These are phyloP conservation scores for Paramecium pentaurelia DNA, from an alignment of 73 alveolate species.

Conservation along the genomic window DNA sequence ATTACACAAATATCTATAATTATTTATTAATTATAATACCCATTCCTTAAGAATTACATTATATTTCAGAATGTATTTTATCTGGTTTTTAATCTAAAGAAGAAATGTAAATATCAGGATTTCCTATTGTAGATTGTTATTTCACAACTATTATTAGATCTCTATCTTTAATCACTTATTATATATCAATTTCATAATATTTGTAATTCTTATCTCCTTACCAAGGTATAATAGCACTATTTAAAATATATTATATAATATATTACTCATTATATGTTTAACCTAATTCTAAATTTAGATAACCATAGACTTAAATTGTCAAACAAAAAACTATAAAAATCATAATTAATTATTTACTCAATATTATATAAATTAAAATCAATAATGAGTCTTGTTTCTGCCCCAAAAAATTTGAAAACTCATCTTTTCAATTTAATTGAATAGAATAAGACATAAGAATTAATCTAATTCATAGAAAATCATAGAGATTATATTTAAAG, in stretches of 20 bases:
- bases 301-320: background rate
- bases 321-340: background rate
- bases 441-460: background rate
- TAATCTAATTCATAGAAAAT: slow-evolving; percentile 8
- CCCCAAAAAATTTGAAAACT: slow-evolving; percentile 22
- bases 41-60: background rate
- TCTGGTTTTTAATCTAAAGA: background rate
- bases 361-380: background rate
- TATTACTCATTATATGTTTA: background rate
- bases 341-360: background rate
- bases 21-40: background rate
- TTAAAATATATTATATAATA: background rate
- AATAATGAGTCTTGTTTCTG: background rate
- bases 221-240: background rate
- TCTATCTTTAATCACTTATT: background rate
- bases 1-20: background rate
- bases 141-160: background rate
- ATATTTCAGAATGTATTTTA: background rate
- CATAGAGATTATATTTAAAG: background rate
- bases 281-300: background rate
- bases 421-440: slow-evolving; percentile 38
- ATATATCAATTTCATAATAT: background rate
- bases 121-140: background rate
- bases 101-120: background rate
- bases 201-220: background rate